These are phyloP conservation scores for Diospyros kaki DNA, from an alignment of 148 eudicot genomes.

Conservation along the genomic window DNA sequence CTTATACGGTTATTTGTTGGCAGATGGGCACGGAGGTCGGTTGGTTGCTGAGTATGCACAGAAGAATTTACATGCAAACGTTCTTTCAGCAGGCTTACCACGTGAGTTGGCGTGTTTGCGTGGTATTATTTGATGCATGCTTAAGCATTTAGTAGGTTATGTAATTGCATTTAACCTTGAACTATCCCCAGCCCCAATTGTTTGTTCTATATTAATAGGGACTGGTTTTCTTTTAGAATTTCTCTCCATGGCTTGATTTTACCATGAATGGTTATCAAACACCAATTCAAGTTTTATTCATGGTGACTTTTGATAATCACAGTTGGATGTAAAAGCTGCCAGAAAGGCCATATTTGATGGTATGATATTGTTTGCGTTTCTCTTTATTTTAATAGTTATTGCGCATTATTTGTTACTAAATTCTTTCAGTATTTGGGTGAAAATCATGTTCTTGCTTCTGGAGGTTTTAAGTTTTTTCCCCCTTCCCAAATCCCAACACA, in stretches of 20 bases:
- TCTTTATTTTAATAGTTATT: not conserved
- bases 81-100: slow-evolving; percentile 89
- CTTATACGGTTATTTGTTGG: slow-evolving; percentile 5
- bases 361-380: slow-evolving; percentile 20
- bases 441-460: not conserved
- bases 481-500: slow-evolving; percentile 15
- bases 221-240: not conserved
- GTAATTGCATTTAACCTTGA: not conserved
- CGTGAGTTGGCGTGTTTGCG: slow-evolving; percentile 95
- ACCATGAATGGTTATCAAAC: not conserved
- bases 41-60: slow-evolving; percentile 77
- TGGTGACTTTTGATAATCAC: slow-evolving; percentile 18
- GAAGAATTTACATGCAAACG: slow-evolving; percentile 62
- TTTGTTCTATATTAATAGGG: no score
- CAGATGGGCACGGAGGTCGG: slow-evolving; percentile 90
- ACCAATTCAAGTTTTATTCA: slow-evolving; percentile 14
- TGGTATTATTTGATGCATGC: slow-evolving; percentile 30
- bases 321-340: slow-evolving; percentile 86
- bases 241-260: slow-evolving; percentile 11
- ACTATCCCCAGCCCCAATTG: no score
- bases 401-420: not conserved
- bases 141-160: slow-evolving; percentile 13
- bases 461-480: not conserved
- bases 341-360: slow-evolving; percentile 84
- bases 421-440: not conserved